These are phyloP conservation scores for Candolleomyces aberdarensis DNA, from an alignment of 768 basidiomycete genomes.

Conservation along the genomic window DNA sequence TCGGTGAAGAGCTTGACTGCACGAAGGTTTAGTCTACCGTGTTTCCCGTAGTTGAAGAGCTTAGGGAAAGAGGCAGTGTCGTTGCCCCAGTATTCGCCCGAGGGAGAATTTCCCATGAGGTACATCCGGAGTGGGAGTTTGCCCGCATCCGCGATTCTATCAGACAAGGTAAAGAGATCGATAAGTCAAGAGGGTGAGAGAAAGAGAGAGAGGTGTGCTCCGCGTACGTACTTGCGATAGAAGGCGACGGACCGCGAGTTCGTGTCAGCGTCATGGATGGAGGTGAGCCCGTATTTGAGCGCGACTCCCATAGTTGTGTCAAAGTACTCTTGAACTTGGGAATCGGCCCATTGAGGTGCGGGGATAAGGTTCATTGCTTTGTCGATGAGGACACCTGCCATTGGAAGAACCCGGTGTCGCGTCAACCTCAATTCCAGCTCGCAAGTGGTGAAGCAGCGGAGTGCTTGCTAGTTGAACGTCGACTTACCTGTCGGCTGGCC, in stretches of 20 bases:
- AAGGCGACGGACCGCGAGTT: slow-evolving; percentile 53
- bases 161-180: background rate
- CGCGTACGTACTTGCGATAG: slow-evolving; percentile 19
- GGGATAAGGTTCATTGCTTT: slow-evolving; percentile 81
- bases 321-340: slow-evolving; percentile 57
- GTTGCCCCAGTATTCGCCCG: slow-evolving; percentile 58
- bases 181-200: background rate
- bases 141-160: background rate
- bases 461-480: too few species aligned
- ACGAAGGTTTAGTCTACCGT: slow-evolving; percentile 43
- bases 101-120: slow-evolving; percentile 1
- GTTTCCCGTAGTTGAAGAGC: background rate
- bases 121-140: background rate
- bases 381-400: slow-evolving; percentile 74
- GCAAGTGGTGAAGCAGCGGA: background rate
- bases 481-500: slow-evolving; percentile 68
- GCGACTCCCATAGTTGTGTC: slow-evolving; percentile 63
- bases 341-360: slow-evolving; percentile 58
- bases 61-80: background rate
- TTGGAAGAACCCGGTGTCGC: too few species aligned
- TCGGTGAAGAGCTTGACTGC: slow-evolving; percentile 78
- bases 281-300: slow-evolving; percentile 76
- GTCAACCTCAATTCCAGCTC: too few species aligned
- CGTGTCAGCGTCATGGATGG: slow-evolving; percentile 79
- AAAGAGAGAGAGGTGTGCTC: background rate